A percentile compares a stretch with the other conserved stretches of the same genome.
phyloP scores from a whole-genome alignment of 1,284 basidiomycete species.

The Anthracocystis panici-leucophaei region DNA sequence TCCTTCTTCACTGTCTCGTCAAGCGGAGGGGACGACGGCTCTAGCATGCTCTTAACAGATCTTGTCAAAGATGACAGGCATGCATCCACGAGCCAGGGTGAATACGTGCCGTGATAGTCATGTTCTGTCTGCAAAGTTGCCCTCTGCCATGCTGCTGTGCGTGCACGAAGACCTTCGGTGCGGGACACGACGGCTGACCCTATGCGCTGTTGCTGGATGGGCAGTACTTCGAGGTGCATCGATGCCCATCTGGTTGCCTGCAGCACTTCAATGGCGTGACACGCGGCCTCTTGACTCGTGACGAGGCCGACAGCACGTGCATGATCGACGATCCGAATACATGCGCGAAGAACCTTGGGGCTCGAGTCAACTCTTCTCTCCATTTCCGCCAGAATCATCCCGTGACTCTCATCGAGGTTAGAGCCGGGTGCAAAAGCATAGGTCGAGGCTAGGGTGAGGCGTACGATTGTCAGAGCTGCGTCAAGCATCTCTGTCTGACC shows the following conservation, averaged over 20 bases:
- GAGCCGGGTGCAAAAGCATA: conserved; percentile 30
- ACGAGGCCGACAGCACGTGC: conserved; percentile 15
- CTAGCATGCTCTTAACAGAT: neutral
- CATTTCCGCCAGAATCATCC: conserved; percentile 39
- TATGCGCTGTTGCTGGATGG: conserved; percentile 18
- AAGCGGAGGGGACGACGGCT: neutral
- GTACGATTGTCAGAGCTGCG: conserved; percentile 36
- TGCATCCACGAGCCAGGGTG: conserved; percentile 37
- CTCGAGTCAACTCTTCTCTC: conserved; percentile 35
- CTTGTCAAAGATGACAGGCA: conserved; percentile 19
- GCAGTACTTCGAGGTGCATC: conserved; percentile 20
- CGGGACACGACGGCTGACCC: conserved; percentile 4
- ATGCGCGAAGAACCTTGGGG: conserved; percentile 36
- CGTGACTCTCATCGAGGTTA: conserved; percentile 25
- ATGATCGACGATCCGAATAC: conserved; percentile 25
- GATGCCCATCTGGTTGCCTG: conserved; percentile 37
- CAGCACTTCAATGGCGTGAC: conserved; percentile 29
- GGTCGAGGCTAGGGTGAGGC: conserved; percentile 34
- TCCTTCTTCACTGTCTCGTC: neutral
- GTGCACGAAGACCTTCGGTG: conserved; percentile 32
- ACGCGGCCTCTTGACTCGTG: conserved; percentile 18
- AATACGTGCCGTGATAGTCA: conserved; percentile 27
- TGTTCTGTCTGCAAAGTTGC: conserved; percentile 14
- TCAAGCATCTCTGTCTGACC: conserved; percentile 35
- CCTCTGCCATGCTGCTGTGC: conserved; percentile 24